Evolutionary conservation across 257 asterid species (phyloP).

Genomic region (Solanum tarapatanum): DNA sequence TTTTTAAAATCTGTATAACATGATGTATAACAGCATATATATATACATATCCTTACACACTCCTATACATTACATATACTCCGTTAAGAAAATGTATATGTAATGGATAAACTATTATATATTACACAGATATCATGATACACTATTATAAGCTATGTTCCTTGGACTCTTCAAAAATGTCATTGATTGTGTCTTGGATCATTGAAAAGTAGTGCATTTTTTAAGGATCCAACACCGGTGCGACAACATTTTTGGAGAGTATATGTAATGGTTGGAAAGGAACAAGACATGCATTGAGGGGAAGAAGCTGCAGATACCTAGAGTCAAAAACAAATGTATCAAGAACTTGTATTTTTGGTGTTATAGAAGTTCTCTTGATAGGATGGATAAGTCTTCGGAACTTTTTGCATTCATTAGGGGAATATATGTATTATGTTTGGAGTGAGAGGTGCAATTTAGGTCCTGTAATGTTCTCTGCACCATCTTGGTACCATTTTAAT

Average conservation of each 20-base stretch:
- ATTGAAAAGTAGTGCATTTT: neutral
- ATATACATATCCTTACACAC: neutral
- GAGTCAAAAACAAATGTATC: neutral
- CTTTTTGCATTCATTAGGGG: neutral
- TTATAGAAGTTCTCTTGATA: neutral
- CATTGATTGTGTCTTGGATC: neutral
- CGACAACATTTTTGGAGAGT: neutral
- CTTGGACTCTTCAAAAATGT: neutral
- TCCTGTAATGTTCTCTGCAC: neutral
- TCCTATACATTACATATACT: neutral
- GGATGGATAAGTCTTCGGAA: neutral
- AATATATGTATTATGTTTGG: neutral
- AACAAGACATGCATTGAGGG: neutral
- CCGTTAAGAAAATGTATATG: neutral
- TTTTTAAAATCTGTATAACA: neutral
- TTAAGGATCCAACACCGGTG: neutral
- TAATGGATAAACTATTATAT: neutral
- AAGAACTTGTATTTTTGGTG: neutral
- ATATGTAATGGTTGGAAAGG: neutral
- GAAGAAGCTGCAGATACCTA: neutral
- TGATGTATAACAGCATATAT: neutral
- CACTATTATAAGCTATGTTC: neutral
- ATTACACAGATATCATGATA: neutral
- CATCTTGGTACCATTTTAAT: neutral
- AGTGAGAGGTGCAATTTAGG: neutral